A percentile compares a stretch with the other conserved stretches of the same genome.
phyloP scores from a whole-genome alignment of 1,284 basidiomycete species.

The Melampsora occidentalis region DNA sequence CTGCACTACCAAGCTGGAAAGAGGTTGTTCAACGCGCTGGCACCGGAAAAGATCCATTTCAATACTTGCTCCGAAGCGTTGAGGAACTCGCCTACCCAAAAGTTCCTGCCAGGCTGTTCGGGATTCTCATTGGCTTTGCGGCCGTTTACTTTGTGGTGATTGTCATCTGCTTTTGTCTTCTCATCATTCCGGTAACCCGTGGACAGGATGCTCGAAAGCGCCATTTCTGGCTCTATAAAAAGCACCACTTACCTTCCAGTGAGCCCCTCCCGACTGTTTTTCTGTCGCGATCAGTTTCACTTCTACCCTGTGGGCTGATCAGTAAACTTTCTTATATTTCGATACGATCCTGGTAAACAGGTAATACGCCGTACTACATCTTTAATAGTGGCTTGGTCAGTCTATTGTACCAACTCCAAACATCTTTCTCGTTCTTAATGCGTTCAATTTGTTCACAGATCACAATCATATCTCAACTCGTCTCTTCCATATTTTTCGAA shows the following conservation, averaged over 20 bases:
- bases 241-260: conserved; percentile 32
- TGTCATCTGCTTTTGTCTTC: neutral
- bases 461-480: conserved; percentile 4
- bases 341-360: conserved; percentile 2
- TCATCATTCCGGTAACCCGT: neutral
- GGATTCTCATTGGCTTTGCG: conserved; percentile 1
- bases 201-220: conserved; percentile 31
- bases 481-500: conserved; percentile 3
- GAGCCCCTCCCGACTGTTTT: neutral
- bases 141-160: neutral
- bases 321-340: neutral
- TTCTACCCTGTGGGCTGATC: neutral
- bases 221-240: conserved; percentile 32
- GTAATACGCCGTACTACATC: conserved; percentile 32
- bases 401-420: neutral
- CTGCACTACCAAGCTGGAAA: neutral
- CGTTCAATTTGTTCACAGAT: neutral
- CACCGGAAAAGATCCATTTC: neutral
- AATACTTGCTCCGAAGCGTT: neutral
- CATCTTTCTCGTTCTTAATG: neutral
- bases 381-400: conserved; percentile 42
- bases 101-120: neutral
- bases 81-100: neutral
- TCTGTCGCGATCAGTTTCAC: neutral
- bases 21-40: conserved; percentile 9